Conservation (phyloP, 306 rosid genomes). For the Fragaria iinumae region DNA sequence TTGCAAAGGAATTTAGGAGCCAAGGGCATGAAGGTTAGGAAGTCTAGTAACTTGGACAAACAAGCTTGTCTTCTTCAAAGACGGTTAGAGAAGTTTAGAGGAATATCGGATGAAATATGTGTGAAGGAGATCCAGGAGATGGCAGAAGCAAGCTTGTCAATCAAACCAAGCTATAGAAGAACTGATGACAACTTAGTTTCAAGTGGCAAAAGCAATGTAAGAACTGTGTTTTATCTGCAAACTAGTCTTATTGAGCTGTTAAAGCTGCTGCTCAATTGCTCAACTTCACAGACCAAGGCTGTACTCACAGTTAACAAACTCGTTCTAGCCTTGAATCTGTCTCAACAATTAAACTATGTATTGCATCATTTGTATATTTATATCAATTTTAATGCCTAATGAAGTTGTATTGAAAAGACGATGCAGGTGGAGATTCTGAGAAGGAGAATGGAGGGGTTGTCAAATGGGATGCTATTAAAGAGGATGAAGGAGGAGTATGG, state of each 20-base stretch:
- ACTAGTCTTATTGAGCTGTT: neutral
- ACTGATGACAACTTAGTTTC: slow-evolving; percentile 49
- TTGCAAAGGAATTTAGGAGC: slow-evolving; percentile 50
- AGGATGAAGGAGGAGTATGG: slow-evolving; percentile 90
- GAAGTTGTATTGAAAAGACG: neutral
- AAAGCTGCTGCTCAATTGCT: neutral
- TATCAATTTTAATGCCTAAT: neutral
- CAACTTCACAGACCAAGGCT: neutral
- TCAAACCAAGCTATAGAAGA: slow-evolving; percentile 32
- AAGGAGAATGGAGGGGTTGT: slow-evolving; percentile 87
- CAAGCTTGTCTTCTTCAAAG: slow-evolving; percentile 54
- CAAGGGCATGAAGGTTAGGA: slow-evolving; percentile 35
- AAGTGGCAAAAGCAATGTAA: slow-evolving; percentile 63
- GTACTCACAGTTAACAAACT: neutral
- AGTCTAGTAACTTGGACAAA: slow-evolving; percentile 55
- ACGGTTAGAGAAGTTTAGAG: slow-evolving; percentile 54
- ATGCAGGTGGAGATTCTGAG: slow-evolving; percentile 76
- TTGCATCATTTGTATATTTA: neutral
- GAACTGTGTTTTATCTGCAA: slow-evolving; percentile 10
- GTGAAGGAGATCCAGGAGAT: slow-evolving; percentile 59
- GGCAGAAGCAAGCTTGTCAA: slow-evolving; percentile 56
- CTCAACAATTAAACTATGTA: neutral
- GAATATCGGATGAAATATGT: slow-evolving; percentile 47
- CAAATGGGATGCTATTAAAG: slow-evolving; percentile 69
- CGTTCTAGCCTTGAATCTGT: neutral